Base-by-base conservation (phyloP, 768 basidiomycete species). In the Termitomyces bulborhizus region DNA sequence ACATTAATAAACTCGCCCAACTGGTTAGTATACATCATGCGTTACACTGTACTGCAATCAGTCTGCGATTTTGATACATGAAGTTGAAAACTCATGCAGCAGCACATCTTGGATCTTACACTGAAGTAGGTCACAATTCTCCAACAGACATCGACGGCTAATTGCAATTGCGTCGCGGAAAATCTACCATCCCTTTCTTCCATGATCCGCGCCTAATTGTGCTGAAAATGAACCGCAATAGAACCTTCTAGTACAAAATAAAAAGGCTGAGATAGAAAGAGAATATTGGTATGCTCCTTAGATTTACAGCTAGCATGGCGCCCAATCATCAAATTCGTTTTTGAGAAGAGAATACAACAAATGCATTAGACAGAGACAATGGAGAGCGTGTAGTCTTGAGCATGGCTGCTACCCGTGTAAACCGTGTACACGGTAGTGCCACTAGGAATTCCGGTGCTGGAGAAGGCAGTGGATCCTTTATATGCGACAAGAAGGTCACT, bases 1-100 rank as follows among this genome's bases (percentile, higher is more conserved):
- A 55, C 29, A 21, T 53, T 36, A 41, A 48, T 34, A 27, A 21
- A 32, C 44, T 37, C 39, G 12, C 31, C 29, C 29, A 29, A 4
- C 29, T 29, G 29, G 21, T 21, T 21, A 21, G 21, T 21, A 21
- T 21, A 2, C 21, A 21, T 21, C 21, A 21, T 21, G 21, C 21
- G 21, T 21, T 21, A 21, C 73, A 82, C 84, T 74, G 58, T 86
- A 85, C 58, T 83, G 81, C 82, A 87, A 82, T 3, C 83, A 84
- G 3, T 85, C 86, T 36, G 71, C 73, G 40, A 88, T 81, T 66
- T 81, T 81, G 57, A 86, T 80, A 62, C 80, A 80, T 60, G 67
- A 85, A 1, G 71, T 70, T 24, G 74, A 73, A 31, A 73, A 66
- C 40, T 76, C 69, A 52, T 66, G 64, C 53, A 69, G 34, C 3